Conservation (phyloP, 2,329 filamentous ascomycete genomes). For the Endothia cerciana region DNA sequence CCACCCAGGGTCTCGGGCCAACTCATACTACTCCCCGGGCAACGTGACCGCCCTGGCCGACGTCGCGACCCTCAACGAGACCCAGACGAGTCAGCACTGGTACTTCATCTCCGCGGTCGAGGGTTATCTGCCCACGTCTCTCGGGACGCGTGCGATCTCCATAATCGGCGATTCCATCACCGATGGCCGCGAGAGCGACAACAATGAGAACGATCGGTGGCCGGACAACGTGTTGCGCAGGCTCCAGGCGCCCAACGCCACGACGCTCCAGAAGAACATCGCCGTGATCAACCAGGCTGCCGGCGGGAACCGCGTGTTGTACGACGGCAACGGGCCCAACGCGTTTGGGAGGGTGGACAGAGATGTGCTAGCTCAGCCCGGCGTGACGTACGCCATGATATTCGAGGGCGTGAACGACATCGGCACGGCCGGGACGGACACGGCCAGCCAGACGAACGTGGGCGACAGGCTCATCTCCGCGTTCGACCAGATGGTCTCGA, state of each 20-base stretch:
- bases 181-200: conserved; percentile 64
- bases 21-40: conserved; percentile 57
- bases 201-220: conserved; percentile 59
- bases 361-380: conserved; percentile 61
- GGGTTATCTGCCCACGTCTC: conserved; percentile 47
- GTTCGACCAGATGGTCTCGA: conserved; percentile 58
- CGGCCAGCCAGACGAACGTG: conserved; percentile 47
- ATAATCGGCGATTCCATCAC: conserved; percentile 71
- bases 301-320: conserved; percentile 64
- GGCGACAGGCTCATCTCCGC: conserved; percentile 55
- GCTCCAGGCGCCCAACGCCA: conserved; percentile 40
- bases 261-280: conserved; percentile 42
- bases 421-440: conserved; percentile 51
- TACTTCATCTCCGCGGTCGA: conserved; percentile 64
- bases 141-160: conserved; percentile 48
- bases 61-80: conserved; percentile 36
- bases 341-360: conserved; percentile 60
- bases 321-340: conserved; percentile 63
- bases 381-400: conserved; percentile 59
- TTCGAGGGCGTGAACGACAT: conserved; percentile 70
- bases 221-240: conserved; percentile 48
- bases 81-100: conserved; percentile 50
- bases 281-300: conserved; percentile 64
- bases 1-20: conserved; percentile 65
- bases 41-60: conserved; percentile 51